Conservation (phyloP, 495 filamentous ascomycete species). For the Aspergillus haitiensis region DNA sequence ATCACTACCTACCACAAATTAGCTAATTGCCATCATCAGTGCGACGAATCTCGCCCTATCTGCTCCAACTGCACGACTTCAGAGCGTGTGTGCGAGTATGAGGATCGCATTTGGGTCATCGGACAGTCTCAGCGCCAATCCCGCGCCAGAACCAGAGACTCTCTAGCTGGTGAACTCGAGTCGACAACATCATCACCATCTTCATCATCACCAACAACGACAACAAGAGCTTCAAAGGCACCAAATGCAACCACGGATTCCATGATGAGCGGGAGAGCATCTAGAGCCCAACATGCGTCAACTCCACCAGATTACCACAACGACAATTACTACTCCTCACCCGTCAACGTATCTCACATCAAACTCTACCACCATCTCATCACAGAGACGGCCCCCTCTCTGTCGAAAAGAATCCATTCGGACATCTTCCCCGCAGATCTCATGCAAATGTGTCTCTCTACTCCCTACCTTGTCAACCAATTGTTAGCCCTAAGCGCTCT, state of each 20-base stretch:
- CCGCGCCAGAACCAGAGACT: neutral
- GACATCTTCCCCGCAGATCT: slow-evolving; percentile 14
- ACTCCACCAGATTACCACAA: too few relatives aligned
- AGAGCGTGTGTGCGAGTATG: slow-evolving; percentile 31
- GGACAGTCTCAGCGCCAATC: neutral
- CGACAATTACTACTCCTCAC: neutral
- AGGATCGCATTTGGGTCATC: slow-evolving; percentile 3
- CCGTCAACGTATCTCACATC: slow-evolving; percentile 37
- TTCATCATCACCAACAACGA: slow-evolving; percentile 20
- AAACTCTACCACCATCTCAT: slow-evolving; percentile 34
- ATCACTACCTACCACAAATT: neutral
- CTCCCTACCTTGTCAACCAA: slow-evolving; percentile 47
- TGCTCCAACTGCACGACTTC: slow-evolving; percentile 39
- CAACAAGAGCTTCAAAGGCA: neutral
- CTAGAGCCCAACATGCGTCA: too few relatives aligned
- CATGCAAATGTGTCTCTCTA: slow-evolving; percentile 20
- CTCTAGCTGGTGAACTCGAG: neutral
- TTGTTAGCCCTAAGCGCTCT: slow-evolving; percentile 45
- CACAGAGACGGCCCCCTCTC: slow-evolving; percentile 17
- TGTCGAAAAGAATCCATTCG: neutral
- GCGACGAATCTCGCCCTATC: slow-evolving; percentile 36
- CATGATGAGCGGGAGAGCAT: too few relatives aligned
- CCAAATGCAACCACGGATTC: too few relatives aligned
- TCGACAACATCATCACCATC: slow-evolving; percentile 6
- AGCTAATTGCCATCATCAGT: slow-evolving; percentile 23